Evolutionary conservation across 2,329 filamentous ascomycete species (phyloP).

Genomic region (Fusarium mangiferae): DNA sequence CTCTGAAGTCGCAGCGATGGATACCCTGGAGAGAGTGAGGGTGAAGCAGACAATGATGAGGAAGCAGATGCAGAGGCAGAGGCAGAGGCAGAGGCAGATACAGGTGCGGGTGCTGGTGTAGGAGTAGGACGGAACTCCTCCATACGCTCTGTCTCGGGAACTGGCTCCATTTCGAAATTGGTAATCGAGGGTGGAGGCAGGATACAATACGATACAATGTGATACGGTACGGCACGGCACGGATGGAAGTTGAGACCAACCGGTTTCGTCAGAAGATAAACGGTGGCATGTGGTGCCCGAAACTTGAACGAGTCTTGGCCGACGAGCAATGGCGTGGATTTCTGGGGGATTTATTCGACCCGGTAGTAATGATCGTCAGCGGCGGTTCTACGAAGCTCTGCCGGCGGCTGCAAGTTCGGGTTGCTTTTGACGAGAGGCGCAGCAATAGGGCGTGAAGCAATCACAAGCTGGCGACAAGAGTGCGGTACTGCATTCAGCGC

Average conservation of each 20-base stretch:
- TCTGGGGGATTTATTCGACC: slow-evolving; percentile 10
- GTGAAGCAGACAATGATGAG: slow-evolving; percentile 55
- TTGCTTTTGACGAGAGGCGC: slow-evolving; percentile 17
- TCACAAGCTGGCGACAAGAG: slow-evolving; percentile 16
- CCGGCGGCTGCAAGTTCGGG: slow-evolving; percentile 14
- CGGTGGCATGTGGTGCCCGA: slow-evolving; percentile 40
- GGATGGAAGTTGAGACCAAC: slow-evolving; percentile 37
- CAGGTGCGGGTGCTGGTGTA: slow-evolving; percentile 65
- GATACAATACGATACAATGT: slow-evolving; percentile 18
- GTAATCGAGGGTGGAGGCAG: slow-evolving; percentile 26
- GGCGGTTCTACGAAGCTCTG: slow-evolving; percentile 21
- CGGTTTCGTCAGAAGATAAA: slow-evolving; percentile 37
- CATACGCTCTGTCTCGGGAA: slow-evolving; percentile 75
- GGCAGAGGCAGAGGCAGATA: slow-evolving; percentile 24
- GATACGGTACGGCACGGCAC: slow-evolving; percentile 21
- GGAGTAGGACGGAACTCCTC: slow-evolving; percentile 71
- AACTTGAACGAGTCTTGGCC: slow-evolving; percentile 26
- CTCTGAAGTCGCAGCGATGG: slow-evolving; percentile 63
- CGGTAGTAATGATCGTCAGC: slow-evolving; percentile 23
- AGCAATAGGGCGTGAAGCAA: slow-evolving; percentile 13
- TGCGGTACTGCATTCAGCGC: slow-evolving; percentile 4
- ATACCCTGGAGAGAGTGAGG: slow-evolving; percentile 58
- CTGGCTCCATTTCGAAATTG: slow-evolving; percentile 67
- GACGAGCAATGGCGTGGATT: slow-evolving; percentile 12
- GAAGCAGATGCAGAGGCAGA: slow-evolving; percentile 20